phyloP scores from a whole-genome alignment of 441 rosid species.

The Syzygium malaccense region DNA sequence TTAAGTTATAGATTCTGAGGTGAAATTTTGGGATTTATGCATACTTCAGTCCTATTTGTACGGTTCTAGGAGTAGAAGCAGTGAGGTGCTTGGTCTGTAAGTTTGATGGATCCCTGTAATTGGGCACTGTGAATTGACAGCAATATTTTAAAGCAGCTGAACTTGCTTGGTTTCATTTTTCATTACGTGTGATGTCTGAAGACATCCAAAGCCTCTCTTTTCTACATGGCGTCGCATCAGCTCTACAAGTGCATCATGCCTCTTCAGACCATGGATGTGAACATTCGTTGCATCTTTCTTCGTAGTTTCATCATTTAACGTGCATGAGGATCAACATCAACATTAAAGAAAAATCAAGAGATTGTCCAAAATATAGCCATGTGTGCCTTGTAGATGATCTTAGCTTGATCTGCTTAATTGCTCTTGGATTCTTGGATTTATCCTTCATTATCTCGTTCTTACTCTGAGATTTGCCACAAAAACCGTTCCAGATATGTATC shows the following conservation, averaged over 20 bases:
- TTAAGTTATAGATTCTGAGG: background rate
- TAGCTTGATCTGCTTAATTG: background rate
- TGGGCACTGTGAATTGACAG: background rate
- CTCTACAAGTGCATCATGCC: background rate
- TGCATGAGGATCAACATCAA: background rate
- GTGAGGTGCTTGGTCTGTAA: background rate
- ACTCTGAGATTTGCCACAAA: background rate
- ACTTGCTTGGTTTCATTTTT: background rate
- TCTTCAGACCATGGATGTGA: background rate
- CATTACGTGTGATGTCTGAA: background rate
- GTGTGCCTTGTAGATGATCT: background rate
- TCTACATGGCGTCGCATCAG: background rate
- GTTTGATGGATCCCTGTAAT: background rate
- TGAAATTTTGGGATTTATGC: background rate
- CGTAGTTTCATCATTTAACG: background rate
- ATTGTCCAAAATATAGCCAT: background rate
- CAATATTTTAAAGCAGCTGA: background rate
- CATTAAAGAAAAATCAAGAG: background rate
- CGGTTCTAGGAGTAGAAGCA: background rate
- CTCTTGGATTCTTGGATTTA: background rate
- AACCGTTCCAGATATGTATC: background rate
- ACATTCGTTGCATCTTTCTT: background rate
- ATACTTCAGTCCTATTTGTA: background rate
- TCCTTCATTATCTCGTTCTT: background rate
- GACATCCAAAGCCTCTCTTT: background rate